phyloP scores from a whole-genome alignment of 148 eudicot genomes.

The Camellia granthamiana region DNA sequence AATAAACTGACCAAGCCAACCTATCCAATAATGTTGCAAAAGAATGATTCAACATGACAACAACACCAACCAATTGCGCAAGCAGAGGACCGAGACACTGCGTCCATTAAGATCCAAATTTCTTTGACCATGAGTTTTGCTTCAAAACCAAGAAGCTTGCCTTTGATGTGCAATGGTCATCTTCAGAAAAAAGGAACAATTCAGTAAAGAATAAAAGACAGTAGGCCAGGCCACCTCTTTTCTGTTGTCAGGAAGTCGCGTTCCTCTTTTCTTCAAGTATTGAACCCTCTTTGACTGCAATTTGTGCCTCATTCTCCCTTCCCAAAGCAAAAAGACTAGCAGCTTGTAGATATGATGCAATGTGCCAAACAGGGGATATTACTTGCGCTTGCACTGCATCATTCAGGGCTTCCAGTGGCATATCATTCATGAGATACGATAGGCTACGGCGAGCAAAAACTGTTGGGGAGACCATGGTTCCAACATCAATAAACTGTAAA shows the following conservation, averaged over 20 bases:
- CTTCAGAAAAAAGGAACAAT: conserved; percentile 11
- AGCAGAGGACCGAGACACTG: background rate
- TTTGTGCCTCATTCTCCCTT: conserved; percentile 83
- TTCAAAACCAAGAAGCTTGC: background rate
- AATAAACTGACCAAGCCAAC: conserved; percentile 17
- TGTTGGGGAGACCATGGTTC: conserved; percentile 89
- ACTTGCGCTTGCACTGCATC: conserved; percentile 85
- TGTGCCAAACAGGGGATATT: conserved; percentile 80
- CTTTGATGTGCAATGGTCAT: background rate
- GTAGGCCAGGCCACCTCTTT: background rate
- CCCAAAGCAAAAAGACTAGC: conserved; percentile 68
- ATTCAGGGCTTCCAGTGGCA: conserved; percentile 75
- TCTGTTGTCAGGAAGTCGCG: conserved; percentile 21
- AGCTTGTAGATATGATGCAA: conserved; percentile 83
- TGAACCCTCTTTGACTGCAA: conserved; percentile 81
- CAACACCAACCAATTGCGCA: background rate
- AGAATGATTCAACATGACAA: conserved; percentile 19
- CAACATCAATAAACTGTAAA: conserved; percentile 83
- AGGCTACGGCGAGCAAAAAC: conserved; percentile 89
- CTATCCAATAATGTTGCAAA: conserved; percentile 13
- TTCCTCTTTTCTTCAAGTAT: conserved; percentile 66
- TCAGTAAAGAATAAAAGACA: background rate
- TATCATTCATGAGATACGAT: conserved; percentile 72
- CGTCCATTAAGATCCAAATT: background rate
- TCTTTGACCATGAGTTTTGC: background rate